Evolutionary conservation across 2,329 filamentous ascomycete species (phyloP).

Genomic region (Nemania sp.): DNA sequence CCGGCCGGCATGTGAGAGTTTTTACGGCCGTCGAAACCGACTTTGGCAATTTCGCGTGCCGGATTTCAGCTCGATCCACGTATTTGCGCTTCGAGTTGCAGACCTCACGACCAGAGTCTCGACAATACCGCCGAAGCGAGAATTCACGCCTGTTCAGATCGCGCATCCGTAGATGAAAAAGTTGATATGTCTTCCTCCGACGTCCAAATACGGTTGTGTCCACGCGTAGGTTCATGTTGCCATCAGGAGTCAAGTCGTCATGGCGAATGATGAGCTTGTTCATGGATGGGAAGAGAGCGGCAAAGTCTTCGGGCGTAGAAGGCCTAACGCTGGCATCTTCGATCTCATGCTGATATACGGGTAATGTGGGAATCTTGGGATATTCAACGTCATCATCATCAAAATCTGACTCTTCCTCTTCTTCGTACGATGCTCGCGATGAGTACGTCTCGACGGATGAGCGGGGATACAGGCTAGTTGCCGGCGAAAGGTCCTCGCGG

Average conservation of each 20-base stretch:
- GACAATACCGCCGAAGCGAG: constrained; percentile 87
- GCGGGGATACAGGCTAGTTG: constrained; percentile 51
- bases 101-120: constrained; percentile 90
- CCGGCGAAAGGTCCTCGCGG: constrained; percentile 46
- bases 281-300: constrained; percentile 82
- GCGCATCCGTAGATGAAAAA: constrained; percentile 96
- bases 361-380: constrained; percentile 56
- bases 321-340: constrained; percentile 70
- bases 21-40: constrained; percentile 57
- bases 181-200: constrained; percentile 69
- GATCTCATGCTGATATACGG: constrained; percentile 63
- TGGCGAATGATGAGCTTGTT: constrained; percentile 82
- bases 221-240: constrained; percentile 94
- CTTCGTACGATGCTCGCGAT: constrained; percentile 65
- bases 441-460: constrained; percentile 82
- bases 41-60: constrained; percentile 49
- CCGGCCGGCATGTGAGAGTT: constrained; percentile 47
- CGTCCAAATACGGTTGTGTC: constrained; percentile 74
- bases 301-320: constrained; percentile 82
- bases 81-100: constrained; percentile 81
- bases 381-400: constrained; percentile 44
- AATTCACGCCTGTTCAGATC: constrained; percentile 86
- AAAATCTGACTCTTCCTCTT: constrained; percentile 48
- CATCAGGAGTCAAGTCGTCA: constrained; percentile 86
- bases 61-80: constrained; percentile 52